Base-by-base conservation (phyloP, 306 rosid genomes). In the Boehmeria nivea region DNA sequence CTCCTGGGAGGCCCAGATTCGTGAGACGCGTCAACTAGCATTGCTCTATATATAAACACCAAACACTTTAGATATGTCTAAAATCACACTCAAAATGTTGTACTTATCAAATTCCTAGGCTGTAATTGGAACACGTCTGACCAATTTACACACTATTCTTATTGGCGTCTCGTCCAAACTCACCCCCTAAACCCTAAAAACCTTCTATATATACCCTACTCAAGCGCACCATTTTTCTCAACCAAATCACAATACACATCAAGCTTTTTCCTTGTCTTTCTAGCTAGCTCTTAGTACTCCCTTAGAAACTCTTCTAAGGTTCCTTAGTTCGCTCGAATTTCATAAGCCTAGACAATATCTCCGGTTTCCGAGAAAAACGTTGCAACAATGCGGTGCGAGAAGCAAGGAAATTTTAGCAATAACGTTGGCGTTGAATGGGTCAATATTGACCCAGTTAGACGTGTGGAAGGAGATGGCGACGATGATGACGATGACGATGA, bases 401-500 rank as follows among this genome's bases (percentile, higher is more conserved):
- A 62, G 23, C 21, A 19, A 0, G 48, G 52, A 31, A 27, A 42
- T 0, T 23, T 2, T 33, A 34, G 19, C 15, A 40, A 36, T n/a
- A n/a, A n/a, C n/a, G n/a, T n/a, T 16, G 31, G 23, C 16, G 16
- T 22, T 8, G 40, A 43, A 57, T 22, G 43, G 15, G 45, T 3
- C 56, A 19, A 42, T 38, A 27, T 57, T 16, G 57, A 34, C 6
- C 51, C 51, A 9, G 49, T 48, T 34, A 17, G 46, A 6, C 24
- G 21, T 36, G 18, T 1, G 0, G 67, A 61, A 57, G 73, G 59
- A 3, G 75, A 65, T 0, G 54, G 43, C 0, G 59, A n/a, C 1
- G 56, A 14, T 0, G 79, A 77, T 0, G 78, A 76, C 1, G 67
- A 69, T 1, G 77, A 70, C 11, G 80, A n/a, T n/a, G n/a, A n/a